Percentiles rank a stretch among this genome's conserved stretches.
These are phyloP conservation scores for Lactifluus echinatus DNA, from an alignment of 768 basidiomycete species.

Conservation along the genomic window DNA sequence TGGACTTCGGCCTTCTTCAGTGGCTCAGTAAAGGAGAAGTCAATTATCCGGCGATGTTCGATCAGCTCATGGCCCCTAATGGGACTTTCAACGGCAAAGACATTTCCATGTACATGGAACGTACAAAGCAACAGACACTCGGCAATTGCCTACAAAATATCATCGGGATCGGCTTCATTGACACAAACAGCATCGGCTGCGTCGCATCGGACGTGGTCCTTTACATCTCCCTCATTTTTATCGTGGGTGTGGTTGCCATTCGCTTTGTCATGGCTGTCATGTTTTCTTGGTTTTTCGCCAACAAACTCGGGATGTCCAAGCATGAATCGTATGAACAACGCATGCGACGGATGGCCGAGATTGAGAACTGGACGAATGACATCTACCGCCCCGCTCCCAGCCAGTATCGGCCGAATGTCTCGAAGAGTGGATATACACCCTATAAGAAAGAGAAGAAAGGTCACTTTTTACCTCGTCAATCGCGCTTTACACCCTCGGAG, in stretches of 20 bases:
- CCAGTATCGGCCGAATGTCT: constrained; percentile 82
- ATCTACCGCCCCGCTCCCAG: constrained; percentile 92
- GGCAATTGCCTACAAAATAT: constrained; percentile 83
- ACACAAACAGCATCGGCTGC: constrained; percentile 90
- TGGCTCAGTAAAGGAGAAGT: constrained; percentile 81
- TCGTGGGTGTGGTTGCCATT: constrained; percentile 91
- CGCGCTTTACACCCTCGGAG: constrained; percentile 70
- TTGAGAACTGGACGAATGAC: constrained; percentile 94
- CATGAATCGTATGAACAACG: constrained; percentile 88
- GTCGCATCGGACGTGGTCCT: constrained; percentile 93
- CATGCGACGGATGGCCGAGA: constrained; percentile 80
- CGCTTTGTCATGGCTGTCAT: constrained; percentile 95
- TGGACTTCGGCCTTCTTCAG: constrained; percentile 78
- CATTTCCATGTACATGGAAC: constrained; percentile 76
- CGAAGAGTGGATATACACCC: constrained; percentile 48
- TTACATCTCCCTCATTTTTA: constrained; percentile 92
- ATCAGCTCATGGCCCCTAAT: constrained; percentile 59
- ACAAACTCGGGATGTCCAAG: constrained; percentile 88
- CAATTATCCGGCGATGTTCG: constrained; percentile 75
- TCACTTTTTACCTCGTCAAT: constrained; percentile 57
- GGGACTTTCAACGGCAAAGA: constrained; percentile 76
- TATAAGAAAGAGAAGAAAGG: constrained; percentile 45
- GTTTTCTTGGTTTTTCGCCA: constrained; percentile 98
- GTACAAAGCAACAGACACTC: constrained; percentile 55
- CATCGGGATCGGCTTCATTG: constrained; percentile 85